phyloP scores from a whole-genome alignment of 2,329 filamentous ascomycete species.

The Aspergillus quadricinctus region DNA sequence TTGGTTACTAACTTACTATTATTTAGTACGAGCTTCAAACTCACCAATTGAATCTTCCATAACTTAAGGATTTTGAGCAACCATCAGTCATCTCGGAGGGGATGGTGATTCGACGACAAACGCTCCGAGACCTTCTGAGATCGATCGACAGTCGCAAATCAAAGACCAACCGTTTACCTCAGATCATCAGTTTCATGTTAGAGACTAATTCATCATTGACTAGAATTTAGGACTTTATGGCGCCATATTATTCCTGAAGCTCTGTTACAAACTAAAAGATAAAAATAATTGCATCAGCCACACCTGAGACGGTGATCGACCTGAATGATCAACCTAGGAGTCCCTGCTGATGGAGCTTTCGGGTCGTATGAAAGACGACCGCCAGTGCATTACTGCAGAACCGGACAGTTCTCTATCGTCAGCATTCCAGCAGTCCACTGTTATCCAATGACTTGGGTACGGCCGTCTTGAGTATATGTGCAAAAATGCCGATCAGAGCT shows the following conservation, averaged over 20 bases:
- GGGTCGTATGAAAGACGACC: background rate
- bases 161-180: background rate
- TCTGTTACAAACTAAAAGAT: background rate
- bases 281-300: background rate
- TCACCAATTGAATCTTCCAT: background rate
- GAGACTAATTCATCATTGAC: background rate
- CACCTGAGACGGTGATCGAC: background rate
- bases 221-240: background rate
- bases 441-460: background rate
- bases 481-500: background rate
- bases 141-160: conserved; percentile 5
- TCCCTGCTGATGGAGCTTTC: background rate
- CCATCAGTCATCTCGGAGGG: background rate
- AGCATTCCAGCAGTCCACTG: background rate
- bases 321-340: background rate
- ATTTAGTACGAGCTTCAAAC: too few relatives aligned
- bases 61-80: background rate
- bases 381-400: too few relatives aligned
- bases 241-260: background rate
- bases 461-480: background rate
- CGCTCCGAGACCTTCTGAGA: background rate
- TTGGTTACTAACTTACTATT: background rate
- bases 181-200: background rate
- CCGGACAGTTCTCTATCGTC: background rate
- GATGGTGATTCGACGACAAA: conserved; percentile 1